Evolutionary conservation across 1,139 yeast species (phyloP).

Genomic region (Debaryomyces sp.): DNA sequence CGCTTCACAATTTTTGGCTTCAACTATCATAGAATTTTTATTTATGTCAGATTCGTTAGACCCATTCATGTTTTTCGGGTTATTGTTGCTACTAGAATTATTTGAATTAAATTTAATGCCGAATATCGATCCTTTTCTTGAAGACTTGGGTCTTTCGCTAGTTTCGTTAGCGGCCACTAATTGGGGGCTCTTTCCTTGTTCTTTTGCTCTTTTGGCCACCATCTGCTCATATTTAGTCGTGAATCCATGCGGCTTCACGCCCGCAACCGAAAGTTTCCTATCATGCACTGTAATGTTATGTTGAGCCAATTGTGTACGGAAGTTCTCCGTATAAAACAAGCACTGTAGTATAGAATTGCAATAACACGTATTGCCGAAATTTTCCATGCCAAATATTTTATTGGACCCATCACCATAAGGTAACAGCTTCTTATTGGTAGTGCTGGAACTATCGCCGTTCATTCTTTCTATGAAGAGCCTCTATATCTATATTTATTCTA

Average conservation of each 20-base stretch:
- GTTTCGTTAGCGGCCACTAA: slow-evolving; percentile 4
- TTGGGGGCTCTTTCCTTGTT: slow-evolving; percentile 28
- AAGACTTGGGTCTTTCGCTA: slow-evolving; percentile 32
- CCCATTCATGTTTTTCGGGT: slow-evolving; percentile 7
- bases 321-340: slow-evolving; percentile 70
- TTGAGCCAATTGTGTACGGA: slow-evolving; percentile 57
- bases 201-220: slow-evolving; percentile 40
- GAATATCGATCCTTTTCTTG: slow-evolving; percentile 43
- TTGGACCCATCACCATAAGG: slow-evolving; percentile 67
- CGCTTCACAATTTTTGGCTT: slow-evolving; percentile 37
- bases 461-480: background rate
- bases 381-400: slow-evolving; percentile 91
- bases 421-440: slow-evolving; percentile 9
- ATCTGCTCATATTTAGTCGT: slow-evolving; percentile 49
- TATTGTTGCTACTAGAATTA: slow-evolving; percentile 14
- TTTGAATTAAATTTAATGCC: slow-evolving; percentile 41
- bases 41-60: slow-evolving; percentile 19
- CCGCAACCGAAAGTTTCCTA: slow-evolving; percentile 41
- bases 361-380: slow-evolving; percentile 93
- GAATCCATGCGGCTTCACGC: slow-evolving; percentile 49
- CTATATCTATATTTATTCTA: background rate
- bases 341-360: slow-evolving; percentile 93
- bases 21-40: slow-evolving; percentile 26
- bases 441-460: background rate
- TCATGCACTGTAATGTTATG: slow-evolving; percentile 40